These are phyloP conservation scores for Phytophthora tubulina DNA, from an alignment of 352 stramenopile genomes.

Conservation along the genomic window DNA sequence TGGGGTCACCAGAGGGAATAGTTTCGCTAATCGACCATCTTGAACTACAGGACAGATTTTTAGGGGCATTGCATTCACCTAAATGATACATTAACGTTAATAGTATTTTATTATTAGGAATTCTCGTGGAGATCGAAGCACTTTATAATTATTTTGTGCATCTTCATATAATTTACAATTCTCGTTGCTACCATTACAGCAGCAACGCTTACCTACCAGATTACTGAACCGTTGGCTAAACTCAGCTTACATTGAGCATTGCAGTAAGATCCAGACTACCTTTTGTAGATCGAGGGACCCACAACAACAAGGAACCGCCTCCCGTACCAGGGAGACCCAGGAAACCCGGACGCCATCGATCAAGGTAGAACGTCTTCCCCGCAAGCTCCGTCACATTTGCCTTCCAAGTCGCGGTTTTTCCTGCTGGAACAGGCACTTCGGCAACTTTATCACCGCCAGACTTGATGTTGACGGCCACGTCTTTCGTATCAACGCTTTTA, in stretches of 20 bases:
- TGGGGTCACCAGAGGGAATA: no score
- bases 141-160: no score
- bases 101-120: no score
- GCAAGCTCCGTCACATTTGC: constrained; percentile 34
- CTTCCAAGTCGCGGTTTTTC: constrained; percentile 36
- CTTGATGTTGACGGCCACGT: constrained; percentile 47
- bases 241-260: constrained; percentile 32
- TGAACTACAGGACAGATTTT: no score
- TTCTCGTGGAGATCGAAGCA: no score
- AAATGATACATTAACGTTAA: no score
- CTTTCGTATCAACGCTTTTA: constrained; percentile 35
- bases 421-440: constrained; percentile 34
- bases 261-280: constrained; percentile 30
- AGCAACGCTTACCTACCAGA: no score
- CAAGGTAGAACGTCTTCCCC: constrained; percentile 51
- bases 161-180: not conserved
- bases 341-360: constrained; percentile 47
- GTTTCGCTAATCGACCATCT: no score
- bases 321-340: constrained; percentile 39
- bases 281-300: constrained; percentile 33
- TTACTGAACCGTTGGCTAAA: not conserved
- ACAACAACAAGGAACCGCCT: constrained; percentile 43
- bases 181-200: no score
- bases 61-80: no score
- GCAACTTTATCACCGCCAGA: constrained; percentile 40